Base-by-base conservation (phyloP, 2,329 filamentous ascomycete species). In the Epichloe elymi region DNA sequence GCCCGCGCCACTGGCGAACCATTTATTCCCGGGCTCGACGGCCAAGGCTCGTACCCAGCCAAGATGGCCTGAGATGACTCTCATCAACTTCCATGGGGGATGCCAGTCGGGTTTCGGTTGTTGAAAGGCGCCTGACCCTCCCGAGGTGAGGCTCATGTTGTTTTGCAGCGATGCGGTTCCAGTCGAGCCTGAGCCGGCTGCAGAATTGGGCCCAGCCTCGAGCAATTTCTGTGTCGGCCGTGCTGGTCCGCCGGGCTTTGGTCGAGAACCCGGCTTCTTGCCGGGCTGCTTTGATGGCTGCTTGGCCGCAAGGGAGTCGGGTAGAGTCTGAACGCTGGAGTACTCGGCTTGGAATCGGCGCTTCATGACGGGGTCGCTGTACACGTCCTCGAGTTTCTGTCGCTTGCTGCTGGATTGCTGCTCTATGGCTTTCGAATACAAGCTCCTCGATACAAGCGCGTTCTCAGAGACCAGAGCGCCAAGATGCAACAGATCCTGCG, bases 41-140 rank as follows among this genome's bases (percentile, higher is more conserved):
- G 91, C 88, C 60, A 96, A 71, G 58, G 80, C 80, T 54, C 90
- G 78, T 56, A 98, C 93, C 93, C 93, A 98, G 26, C 93, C 93
- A 59, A 98, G 69, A 65, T 97, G 93, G 15, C 94, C 93, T 0
- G 89, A 95, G 57, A 98, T 95, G 55, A 98, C 94, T 54, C 93
- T 82, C 85, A 95, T 94, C 54, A 97, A 75, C 76, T 96, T 97
- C 93, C 94, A 98, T 12, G 94, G 94, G 94, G 90, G 81, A 66
- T 98, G 93, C 93, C 93, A 98, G 53, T 96, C 85, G 1, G 94
- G 94, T 65, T 84, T 88, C 52, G 82, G 74, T 57, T 67, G 66
- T 53, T 67, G 61, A 39, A 67, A 54, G 12, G 58, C 51, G 15
- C 62, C 55, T 5, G 56, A 46, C 7, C 63, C 65, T 45, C 63